A percentile compares a stretch with the other conserved stretches of the same genome.
phyloP scores from a whole-genome alignment of 2,329 filamentous ascomycete genomes.

The Dothiorella sarmentorum region DNA sequence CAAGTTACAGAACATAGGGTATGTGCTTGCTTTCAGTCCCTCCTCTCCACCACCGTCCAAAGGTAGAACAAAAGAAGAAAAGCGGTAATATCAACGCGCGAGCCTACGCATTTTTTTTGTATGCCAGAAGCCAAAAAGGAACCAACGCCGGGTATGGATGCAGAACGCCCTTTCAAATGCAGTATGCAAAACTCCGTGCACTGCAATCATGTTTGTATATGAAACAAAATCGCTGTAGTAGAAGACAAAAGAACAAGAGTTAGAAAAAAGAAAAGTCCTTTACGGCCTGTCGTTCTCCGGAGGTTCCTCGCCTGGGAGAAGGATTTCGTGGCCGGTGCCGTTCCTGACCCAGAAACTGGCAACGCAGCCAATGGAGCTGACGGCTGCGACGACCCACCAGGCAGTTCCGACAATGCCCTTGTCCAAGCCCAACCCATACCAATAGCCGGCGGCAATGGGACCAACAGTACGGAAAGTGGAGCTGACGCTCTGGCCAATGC shows the following conservation, averaged over 20 bases:
- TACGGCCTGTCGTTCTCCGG: constrained; percentile 11
- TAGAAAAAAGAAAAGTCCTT: background rate
- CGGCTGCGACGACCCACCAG: constrained; percentile 56
- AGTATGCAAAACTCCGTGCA: background rate
- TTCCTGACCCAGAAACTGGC: constrained; percentile 62
- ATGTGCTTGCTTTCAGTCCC: too few relatives aligned
- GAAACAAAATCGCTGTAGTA: background rate
- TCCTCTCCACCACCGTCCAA: too few relatives aligned
- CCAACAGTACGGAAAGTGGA: constrained; percentile 55
- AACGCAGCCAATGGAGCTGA: constrained; percentile 56
- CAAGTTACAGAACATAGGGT: background rate
- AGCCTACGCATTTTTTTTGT: background rate
- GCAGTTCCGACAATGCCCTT: constrained; percentile 54
- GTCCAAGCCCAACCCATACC: constrained; percentile 52
- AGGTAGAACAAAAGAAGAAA: background rate
- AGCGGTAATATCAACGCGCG: background rate
- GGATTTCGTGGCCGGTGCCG: constrained; percentile 37
- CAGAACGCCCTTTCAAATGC: constrained; percentile 15
- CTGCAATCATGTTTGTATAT: background rate
- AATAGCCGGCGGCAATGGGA: constrained; percentile 53
- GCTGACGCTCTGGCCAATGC: constrained; percentile 55
- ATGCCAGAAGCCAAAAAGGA: background rate
- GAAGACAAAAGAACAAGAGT: background rate
- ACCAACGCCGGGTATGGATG: constrained; percentile 6
- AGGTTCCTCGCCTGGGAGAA: constrained; percentile 16